Percentiles rank a stretch among this genome's conserved stretches.
phyloP scores from a whole-genome alignment of 1,284 basidiomycete genomes.

The Mycena sp. region DNA sequence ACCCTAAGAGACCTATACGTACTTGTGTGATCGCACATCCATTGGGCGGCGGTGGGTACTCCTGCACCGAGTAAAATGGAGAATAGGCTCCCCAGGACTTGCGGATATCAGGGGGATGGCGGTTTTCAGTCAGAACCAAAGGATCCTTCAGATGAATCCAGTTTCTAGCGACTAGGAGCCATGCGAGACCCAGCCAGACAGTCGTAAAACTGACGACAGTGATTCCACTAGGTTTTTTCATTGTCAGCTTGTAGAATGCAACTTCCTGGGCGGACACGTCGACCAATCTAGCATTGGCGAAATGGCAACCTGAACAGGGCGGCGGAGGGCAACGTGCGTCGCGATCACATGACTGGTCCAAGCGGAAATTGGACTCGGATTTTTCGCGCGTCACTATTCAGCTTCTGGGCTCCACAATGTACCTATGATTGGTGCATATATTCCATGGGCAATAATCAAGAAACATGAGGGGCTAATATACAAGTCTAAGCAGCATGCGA shows the following conservation, averaged over 20 bases:
- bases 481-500: constrained; percentile 27
- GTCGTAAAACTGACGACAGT: constrained; percentile 14
- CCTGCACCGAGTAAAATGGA: constrained; percentile 29
- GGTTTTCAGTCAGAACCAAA: neutral
- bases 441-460: constrained; percentile 16
- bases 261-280: neutral
- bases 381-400: neutral
- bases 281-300: neutral
- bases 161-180: constrained; percentile 15
- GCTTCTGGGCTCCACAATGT: neutral
- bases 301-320: neutral
- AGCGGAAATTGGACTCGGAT: neutral
- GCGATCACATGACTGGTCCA: neutral
- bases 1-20: neutral
- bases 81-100: constrained; percentile 36
- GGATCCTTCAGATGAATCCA: constrained; percentile 12
- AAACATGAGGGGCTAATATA: constrained; percentile 10
- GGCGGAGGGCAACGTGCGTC: neutral
- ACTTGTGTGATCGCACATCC: constrained; percentile 34
- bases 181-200: constrained; percentile 14
- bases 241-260: neutral
- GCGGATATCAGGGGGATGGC: constrained; percentile 16
- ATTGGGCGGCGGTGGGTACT: constrained; percentile 30
- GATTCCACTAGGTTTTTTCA: neutral
- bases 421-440: neutral